A percentile compares a stretch with the other conserved stretches of the same genome.
These are phyloP conservation scores for Carex scoparia DNA, from an alignment of 176 grass and related monocot species.

Conservation along the genomic window DNA sequence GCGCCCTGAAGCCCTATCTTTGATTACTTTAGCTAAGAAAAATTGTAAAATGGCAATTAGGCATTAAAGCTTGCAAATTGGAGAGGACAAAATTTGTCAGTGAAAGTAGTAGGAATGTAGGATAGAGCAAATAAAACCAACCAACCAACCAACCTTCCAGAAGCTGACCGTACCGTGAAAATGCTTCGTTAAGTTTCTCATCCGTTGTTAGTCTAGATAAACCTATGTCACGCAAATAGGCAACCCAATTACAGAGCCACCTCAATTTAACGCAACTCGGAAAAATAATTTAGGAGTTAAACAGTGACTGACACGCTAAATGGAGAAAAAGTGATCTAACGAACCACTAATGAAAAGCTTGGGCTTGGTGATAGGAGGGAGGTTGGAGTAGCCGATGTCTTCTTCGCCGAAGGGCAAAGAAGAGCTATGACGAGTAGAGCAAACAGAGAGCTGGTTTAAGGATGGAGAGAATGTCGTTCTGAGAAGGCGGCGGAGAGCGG, in stretches of 20 bases:
- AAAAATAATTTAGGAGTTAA: not conserved
- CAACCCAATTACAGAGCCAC: not conserved
- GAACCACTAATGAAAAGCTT: constrained; percentile 91
- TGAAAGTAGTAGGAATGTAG: not conserved
- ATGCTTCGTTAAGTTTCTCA: constrained; percentile 68
- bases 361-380: constrained; percentile 71
- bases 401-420: constrained; percentile 41
- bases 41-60: not conserved
- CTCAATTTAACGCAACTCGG: not conserved
- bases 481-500: constrained; percentile 28
- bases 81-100: constrained; percentile 9
- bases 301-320: not conserved
- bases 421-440: not conserved
- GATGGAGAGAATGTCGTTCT: constrained; percentile 38
- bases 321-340: constrained; percentile 32
- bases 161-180: constrained; percentile 64
- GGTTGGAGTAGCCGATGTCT: constrained; percentile 36
- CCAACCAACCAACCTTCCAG: constrained; percentile 44
- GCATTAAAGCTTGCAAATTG: not conserved
- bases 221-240: constrained; percentile 29
- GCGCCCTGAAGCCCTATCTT: constrained; percentile 68
- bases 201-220: constrained; percentile 84
- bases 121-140: not conserved
- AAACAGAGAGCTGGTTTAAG: constrained; percentile 3
- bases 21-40: constrained; percentile 56